Base-by-base conservation (phyloP, 2,329 filamentous ascomycete species). In the Penicillium nordicum region DNA sequence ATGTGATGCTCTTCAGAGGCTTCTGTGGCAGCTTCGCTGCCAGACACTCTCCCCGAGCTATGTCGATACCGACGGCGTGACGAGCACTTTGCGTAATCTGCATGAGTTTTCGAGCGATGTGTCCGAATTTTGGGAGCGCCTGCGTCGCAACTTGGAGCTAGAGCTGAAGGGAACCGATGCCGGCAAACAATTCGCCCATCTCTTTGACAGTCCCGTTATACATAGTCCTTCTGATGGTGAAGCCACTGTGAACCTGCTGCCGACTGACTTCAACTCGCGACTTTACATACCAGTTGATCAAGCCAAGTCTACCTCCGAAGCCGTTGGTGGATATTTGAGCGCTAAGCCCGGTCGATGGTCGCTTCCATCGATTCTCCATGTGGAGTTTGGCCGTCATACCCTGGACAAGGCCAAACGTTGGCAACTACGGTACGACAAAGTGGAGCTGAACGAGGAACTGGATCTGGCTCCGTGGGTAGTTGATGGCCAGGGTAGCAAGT, bases 311-410 rank as follows among this genome's bases (percentile, higher is more conserved):
- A 71, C 74, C 7, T 67, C 71, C 43, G 71, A 72, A n/a, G 72
- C 68, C n/a, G 53, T 77, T 23, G 64, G 62, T 14, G 57, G 58
- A 45, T 72, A 73, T 38, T 55, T 78, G 10, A 53, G 59, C 43
- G 63, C 67, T 12, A 72, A 74, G 51, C 56, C 70, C 10, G 74
- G 75, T 1, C 69, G 66, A 29, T 77, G 75, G 75, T 68, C 69
- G 27, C 72, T 80, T 10, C 82, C 82, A 1, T 71, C 80, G 3
- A 66, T 84, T 21, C 69, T 84, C 40, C 77, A 80, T 25, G 70
- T 87, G 6, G 83, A 86, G 60, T 72, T 87, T 23, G 76, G 80
- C 23, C 80, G 84, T 18, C 83, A 86, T 58, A 72, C 74, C 9
- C 83, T 85, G 59, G 82, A 86, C 65, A 71, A 77, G 48, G 72